Conservation (phyloP, 176 grass and related monocot species). For the bread wheat (Triticum aestivum) region IWGSC_CS_RefSeq_v2.1 NC_057802.1:287181890-287182389, state of each 20-base stretch:
- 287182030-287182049: not conserved
- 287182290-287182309: conserved; percentile 1
- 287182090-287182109: not conserved
- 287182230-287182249: not conserved
- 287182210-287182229: not conserved
- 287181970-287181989: not conserved
- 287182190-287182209: not conserved
- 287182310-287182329: conserved; percentile 11
- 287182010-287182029: conserved; percentile 15
- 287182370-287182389: conserved; percentile 79
- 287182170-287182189: not conserved
- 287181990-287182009: not conserved
- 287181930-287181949: conserved; percentile 8
- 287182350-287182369: conserved; percentile 74
- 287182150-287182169: conserved; percentile 6
- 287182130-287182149: not conserved
- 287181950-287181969: not conserved
- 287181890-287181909: conserved; percentile 4
- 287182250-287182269: not conserved
- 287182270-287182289: conserved; percentile 6
- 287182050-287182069: conserved; percentile 3
- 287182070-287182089: not conserved
- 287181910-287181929: conserved; percentile 2
- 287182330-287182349: conserved; percentile 48
- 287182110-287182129: not conserved